Evolutionary conservation across 768 basidiomycete genomes (phyloP).

Genomic region (Lactarius akahatsu): DNA sequence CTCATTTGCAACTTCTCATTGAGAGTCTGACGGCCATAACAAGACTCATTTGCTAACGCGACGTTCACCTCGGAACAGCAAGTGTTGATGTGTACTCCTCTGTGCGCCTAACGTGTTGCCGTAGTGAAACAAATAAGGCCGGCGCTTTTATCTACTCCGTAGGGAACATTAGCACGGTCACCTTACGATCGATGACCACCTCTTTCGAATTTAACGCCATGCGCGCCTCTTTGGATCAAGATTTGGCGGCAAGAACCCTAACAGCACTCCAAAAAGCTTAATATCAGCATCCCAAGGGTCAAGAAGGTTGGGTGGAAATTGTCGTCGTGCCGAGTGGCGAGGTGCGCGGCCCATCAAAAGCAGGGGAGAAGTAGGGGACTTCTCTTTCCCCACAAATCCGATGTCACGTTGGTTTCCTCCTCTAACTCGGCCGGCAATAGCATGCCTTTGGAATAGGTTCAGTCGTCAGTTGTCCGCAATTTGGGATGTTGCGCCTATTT

Average conservation of each 20-base stretch:
- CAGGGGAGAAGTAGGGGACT: slow-evolving; percentile 18
- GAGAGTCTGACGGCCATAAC: neutral
- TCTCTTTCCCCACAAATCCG: neutral
- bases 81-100: neutral
- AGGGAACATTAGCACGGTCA: slow-evolving; percentile 20
- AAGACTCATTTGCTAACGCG: slow-evolving; percentile 23
- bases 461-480: slow-evolving; percentile 16
- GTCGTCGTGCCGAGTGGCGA: slow-evolving; percentile 27
- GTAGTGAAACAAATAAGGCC: slow-evolving; percentile 14
- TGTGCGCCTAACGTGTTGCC: slow-evolving; percentile 1
- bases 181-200: slow-evolving; percentile 24
- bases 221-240: slow-evolving; percentile 22
- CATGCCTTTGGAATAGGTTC: slow-evolving; percentile 26
- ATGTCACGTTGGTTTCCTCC: neutral
- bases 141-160: slow-evolving; percentile 26
- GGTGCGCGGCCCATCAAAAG: slow-evolving; percentile 16
- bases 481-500: neutral
- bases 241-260: slow-evolving; percentile 14
- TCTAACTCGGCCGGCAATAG: slow-evolving; percentile 1
- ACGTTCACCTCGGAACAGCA: slow-evolving; percentile 24
- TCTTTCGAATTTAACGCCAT: slow-evolving; percentile 23
- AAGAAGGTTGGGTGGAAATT: slow-evolving; percentile 27
- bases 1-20: neutral
- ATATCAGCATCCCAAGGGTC: slow-evolving; percentile 23
- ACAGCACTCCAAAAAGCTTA: slow-evolving; percentile 23